Conservation (phyloP, 2,329 filamentous ascomycete genomes). For the Epichloe brachyelytri region DNA sequence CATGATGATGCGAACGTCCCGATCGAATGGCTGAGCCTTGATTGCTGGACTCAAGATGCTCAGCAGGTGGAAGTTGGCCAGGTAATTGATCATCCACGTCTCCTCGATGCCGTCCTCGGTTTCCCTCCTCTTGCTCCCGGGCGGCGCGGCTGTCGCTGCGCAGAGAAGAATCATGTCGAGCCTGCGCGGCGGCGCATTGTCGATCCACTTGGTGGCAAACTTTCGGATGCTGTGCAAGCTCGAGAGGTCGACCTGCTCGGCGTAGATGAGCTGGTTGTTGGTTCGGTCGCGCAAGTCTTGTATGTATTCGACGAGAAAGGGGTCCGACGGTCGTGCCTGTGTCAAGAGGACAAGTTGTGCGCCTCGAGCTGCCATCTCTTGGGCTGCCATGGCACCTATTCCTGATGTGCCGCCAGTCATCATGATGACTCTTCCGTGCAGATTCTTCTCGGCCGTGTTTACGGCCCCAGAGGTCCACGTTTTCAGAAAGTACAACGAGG, state of each 20-base stretch:
- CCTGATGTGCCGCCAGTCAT: conserved; percentile 92
- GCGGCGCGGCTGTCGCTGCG: conserved; percentile 63
- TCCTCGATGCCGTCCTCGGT: conserved; percentile 75
- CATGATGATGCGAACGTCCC: conserved; percentile 81
- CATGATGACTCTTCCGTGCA: conserved; percentile 90
- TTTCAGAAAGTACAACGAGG: conserved; percentile 43
- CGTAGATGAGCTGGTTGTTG: conserved; percentile 79
- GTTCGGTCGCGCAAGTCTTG: conserved; percentile 70
- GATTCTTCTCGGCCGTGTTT: conserved; percentile 65
- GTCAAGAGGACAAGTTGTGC: conserved; percentile 88
- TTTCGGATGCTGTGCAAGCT: conserved; percentile 81
- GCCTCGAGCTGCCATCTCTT: conserved; percentile 64
- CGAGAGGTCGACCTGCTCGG: conserved; percentile 83
- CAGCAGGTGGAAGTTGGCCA: conserved; percentile 90
- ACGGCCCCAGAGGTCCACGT: conserved; percentile 61
- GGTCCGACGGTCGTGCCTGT: conserved; percentile 65
- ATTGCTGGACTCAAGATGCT: conserved; percentile 85
- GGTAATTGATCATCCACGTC: conserved; percentile 89
- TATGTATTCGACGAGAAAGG: conserved; percentile 86
- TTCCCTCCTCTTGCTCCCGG: conserved; percentile 42
- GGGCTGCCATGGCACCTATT: conserved; percentile 66
- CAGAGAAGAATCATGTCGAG: conserved; percentile 87
- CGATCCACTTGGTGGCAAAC: conserved; percentile 96
- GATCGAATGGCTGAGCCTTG: conserved; percentile 80
- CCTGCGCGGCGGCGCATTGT: conserved; percentile 79